A percentile compares a stretch with the other conserved stretches of the same genome.
Conservation (phyloP, 306 rosid species). For the Quercus ilex region DNA sequence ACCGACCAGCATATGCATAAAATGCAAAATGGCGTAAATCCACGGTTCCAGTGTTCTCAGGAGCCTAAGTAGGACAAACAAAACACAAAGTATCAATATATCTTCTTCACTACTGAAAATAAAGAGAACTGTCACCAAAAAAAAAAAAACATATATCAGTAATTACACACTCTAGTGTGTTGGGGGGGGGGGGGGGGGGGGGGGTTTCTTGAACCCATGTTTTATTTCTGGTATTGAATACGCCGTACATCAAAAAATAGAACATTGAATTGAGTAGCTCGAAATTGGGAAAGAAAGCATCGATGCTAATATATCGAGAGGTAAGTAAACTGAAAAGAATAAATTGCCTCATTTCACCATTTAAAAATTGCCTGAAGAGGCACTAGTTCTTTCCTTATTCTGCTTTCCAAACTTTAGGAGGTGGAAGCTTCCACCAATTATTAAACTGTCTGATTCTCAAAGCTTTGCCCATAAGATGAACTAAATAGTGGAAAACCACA, state of each 20-base stretch:
- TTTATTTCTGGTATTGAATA: not conserved
- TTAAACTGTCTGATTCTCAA: not conserved
- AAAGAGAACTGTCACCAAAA: not conserved
- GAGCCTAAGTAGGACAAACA: conserved; percentile 40
- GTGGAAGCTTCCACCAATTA: not conserved
- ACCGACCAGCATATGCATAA: conserved; percentile 89
- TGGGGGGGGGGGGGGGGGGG: too few species aligned
- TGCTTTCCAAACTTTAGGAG: not conserved
- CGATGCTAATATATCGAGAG: not conserved
- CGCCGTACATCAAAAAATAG: not conserved
- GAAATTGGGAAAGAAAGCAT: not conserved
- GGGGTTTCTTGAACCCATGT: too few species aligned
- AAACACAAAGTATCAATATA: conserved; percentile 21
- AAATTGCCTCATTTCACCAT: not conserved
- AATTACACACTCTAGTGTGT: too few species aligned
- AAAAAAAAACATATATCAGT: too few species aligned
- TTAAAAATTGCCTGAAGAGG: not conserved
- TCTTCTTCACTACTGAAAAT: conserved; percentile 2
- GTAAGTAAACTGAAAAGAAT: not conserved
- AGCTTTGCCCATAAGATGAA: not conserved
- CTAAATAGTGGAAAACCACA: not conserved
- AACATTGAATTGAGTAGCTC: not conserved
- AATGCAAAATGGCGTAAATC: conserved; percentile 92
- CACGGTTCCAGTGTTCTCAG: conserved; percentile 69
- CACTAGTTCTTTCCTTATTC: not conserved